Conservation (phyloP, 768 basidiomycete genomes). For the Tulasnella sp. region DNA sequence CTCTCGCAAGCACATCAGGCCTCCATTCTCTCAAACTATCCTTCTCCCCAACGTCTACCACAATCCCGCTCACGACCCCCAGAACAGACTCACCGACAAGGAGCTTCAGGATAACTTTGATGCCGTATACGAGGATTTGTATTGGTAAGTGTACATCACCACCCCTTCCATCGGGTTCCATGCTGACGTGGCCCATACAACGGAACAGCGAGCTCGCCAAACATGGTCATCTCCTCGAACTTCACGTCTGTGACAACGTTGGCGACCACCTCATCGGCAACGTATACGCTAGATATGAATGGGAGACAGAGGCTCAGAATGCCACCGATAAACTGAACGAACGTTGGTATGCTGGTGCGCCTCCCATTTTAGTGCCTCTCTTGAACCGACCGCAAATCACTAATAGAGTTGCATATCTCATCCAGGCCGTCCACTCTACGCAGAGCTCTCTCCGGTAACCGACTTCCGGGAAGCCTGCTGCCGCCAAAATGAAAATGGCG, state of each 20-base stretch:
- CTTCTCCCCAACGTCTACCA: slow-evolving; percentile 96
- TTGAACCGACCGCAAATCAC: slow-evolving; percentile 2
- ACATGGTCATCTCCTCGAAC: slow-evolving; percentile 89
- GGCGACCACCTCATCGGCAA: slow-evolving; percentile 98
- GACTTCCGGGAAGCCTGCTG: slow-evolving; percentile 99
- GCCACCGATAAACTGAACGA: slow-evolving; percentile 91
- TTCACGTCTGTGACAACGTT: slow-evolving; percentile 98
- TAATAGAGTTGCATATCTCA: too few relatives aligned
- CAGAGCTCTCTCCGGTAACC: slow-evolving; percentile 95
- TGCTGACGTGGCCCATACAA: not conserved
- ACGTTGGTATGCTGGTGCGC: slow-evolving; percentile 93
- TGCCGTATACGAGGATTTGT: slow-evolving; percentile 90
- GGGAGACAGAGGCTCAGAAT: slow-evolving; percentile 93
- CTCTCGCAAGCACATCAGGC: slow-evolving; percentile 96
- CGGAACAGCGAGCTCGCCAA: slow-evolving; percentile 62
- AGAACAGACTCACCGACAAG: slow-evolving; percentile 77
- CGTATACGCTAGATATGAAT: slow-evolving; percentile 95
- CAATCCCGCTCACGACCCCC: slow-evolving; percentile 89
- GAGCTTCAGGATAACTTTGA: slow-evolving; percentile 88
- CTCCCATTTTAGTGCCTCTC: not conserved
- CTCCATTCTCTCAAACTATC: slow-evolving; percentile 95
- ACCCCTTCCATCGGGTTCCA: not conserved
- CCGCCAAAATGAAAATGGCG: slow-evolving; percentile 96
- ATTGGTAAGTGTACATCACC: slow-evolving; percentile 38
- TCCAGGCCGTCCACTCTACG: slow-evolving; percentile 82